phyloP scores from a whole-genome alignment of 2,329 filamentous ascomycete genomes.

The Seiridium unicorne region DNA sequence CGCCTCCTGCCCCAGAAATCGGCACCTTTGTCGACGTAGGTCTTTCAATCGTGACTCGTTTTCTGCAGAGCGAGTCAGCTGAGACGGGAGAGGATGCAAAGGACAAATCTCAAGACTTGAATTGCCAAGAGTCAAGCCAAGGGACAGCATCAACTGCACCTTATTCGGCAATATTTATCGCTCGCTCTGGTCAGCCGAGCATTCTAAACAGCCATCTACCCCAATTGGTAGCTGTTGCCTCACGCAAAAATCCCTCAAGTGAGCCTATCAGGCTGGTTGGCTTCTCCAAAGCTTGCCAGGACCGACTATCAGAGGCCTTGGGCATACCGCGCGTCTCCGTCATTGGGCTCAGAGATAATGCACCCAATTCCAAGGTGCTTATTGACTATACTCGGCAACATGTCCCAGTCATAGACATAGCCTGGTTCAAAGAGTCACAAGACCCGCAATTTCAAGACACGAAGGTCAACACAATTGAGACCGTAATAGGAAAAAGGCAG shows the following conservation, averaged over 20 bases:
- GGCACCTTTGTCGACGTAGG: slow-evolving; percentile 61
- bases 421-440: slow-evolving; percentile 53
- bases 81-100: neutral
- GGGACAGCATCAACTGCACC: neutral
- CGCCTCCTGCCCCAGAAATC: slow-evolving; percentile 49
- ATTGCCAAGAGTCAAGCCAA: neutral
- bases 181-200: slow-evolving; percentile 55
- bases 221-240: slow-evolving; percentile 50
- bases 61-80: slow-evolving; percentile 43
- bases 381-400: slow-evolving; percentile 52
- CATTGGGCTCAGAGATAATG: slow-evolving; percentile 55
- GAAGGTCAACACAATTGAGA: slow-evolving; percentile 45
- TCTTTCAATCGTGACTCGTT: slow-evolving; percentile 60
- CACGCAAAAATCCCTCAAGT: slow-evolving; percentile 34
- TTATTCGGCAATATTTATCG: slow-evolving; percentile 57
- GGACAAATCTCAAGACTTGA: neutral
- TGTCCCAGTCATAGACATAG: slow-evolving; percentile 50
- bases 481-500: slow-evolving; percentile 28
- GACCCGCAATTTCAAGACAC: slow-evolving; percentile 40
- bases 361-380: slow-evolving; percentile 56
- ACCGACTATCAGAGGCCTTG: slow-evolving; percentile 54
- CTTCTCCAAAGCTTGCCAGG: slow-evolving; percentile 59
- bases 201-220: slow-evolving; percentile 61
- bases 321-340: slow-evolving; percentile 65
- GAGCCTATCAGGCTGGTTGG: slow-evolving; percentile 57